phyloP scores from a whole-genome alignment of 1,139 yeast genomes.

The Eremothecium coryli region DNA sequence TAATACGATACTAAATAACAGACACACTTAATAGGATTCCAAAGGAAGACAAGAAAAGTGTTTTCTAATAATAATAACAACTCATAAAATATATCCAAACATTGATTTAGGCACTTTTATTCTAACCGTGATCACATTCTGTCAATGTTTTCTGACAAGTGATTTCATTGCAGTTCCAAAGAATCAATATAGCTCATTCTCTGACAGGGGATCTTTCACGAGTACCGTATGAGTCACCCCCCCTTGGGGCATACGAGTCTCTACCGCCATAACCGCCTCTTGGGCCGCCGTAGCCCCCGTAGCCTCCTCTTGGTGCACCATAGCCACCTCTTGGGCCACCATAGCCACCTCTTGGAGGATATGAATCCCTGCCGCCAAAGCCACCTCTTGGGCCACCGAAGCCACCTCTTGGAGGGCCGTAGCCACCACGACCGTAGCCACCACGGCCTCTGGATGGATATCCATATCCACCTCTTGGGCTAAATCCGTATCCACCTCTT shows the following conservation, averaged over 20 bases:
- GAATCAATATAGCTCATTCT: conserved; percentile 30
- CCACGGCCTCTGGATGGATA: conserved; percentile 19
- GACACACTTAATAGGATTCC: conserved; percentile 5
- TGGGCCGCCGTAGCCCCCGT: conserved; percentile 27
- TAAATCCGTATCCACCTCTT: conserved; percentile 29
- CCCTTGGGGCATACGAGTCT: conserved; percentile 34
- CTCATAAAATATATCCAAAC: conserved; percentile 5
- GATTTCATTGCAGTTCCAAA: background rate
- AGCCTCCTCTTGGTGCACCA: conserved; percentile 23
- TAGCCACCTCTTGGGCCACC: conserved; percentile 24
- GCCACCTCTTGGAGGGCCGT: conserved; percentile 27
- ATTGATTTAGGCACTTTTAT: conserved; percentile 2
- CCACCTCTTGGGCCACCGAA: conserved; percentile 25
- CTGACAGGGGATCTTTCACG: conserved; percentile 57
- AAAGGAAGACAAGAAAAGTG: conserved; percentile 6
- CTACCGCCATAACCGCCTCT: conserved; percentile 30
- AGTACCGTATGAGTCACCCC: conserved; percentile 12
- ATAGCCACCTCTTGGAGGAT: conserved; percentile 27
- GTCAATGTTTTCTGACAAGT: conserved; percentile 3
- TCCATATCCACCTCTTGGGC: conserved; percentile 29
- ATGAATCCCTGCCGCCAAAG: conserved; percentile 23
- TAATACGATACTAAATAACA: conserved; percentile 6
- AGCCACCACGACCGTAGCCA: conserved; percentile 23
- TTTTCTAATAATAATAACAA: conserved; percentile 6
- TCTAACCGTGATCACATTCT: background rate